Evolutionary conservation across 2,329 filamentous ascomycete species (phyloP), one percentile per base, ranked within the genome.

Genomic region (Arthrobotrys pseudoclavata): DNA sequence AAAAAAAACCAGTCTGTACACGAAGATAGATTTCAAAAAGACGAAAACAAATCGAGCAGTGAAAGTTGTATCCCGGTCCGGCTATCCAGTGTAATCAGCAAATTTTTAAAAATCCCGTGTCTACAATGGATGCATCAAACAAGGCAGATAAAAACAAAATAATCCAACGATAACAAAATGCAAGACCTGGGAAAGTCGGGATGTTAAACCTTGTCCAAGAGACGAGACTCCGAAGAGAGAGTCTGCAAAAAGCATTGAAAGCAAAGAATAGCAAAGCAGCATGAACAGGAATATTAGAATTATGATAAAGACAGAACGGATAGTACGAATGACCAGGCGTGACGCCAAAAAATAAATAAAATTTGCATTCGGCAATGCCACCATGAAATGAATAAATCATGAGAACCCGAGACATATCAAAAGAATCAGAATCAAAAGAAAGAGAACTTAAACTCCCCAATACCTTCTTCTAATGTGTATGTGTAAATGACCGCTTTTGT

Each of bases 391-490:
- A 66, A 66, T 47, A 55, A 47, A 71, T 77, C 61, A 61, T 61
- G 48, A 77, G 66, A 66, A 50, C 40, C 18, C 52, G 62, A 76
- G 66, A 67, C 18, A 69, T 77, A 24, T 37, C 20, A 68, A 60
- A 42, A 52, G 10, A 47, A 48, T 70, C 18, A 57, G 52, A 67
- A 52, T 53, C 52, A 55, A 52, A 64, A 67, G 18, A 53, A 61
- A 69, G 15, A 60, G 18, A 57, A 77, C 61, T 67, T 31, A 63
- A 71, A 77, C 74, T 77, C 74, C 74, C 67, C 74, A 77, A 50
- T 77, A 77, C 74, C 74, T 71, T 77, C 67, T 63, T 70, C 67
- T 71, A 71, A 77, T 53, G 61, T 77, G 61, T 77, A 77, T 77
- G 52, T 77, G 50, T 77, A 77, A 77, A 69, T 52, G 61, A 71